Conservation (phyloP, 1,139 yeast genomes). For the Yamadazyma oceani region DNA sequence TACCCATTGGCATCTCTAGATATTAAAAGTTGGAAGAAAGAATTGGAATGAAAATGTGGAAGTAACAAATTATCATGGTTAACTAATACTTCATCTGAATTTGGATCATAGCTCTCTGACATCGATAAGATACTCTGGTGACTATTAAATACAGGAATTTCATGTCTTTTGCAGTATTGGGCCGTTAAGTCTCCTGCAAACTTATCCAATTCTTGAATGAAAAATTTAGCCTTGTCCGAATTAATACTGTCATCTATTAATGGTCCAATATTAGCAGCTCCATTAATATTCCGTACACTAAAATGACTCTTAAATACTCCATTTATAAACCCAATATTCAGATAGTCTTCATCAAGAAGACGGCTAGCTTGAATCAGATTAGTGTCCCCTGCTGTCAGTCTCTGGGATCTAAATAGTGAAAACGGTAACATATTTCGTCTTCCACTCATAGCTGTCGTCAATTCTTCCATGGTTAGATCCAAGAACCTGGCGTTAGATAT, state of each 20-base stretch:
- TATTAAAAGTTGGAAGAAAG: constrained; percentile 36
- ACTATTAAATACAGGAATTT: constrained; percentile 32
- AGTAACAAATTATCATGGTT: constrained; percentile 38
- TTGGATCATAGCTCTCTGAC: constrained; percentile 12
- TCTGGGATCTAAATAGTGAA: constrained; percentile 22
- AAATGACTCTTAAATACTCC: constrained; percentile 33
- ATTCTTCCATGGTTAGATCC: constrained; percentile 17
- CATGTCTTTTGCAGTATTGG: constrained; percentile 22
- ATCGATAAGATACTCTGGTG: constrained; percentile 12
- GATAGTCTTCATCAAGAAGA: constrained; percentile 27
- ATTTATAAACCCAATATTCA: constrained; percentile 34
- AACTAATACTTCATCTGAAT: constrained; percentile 30
- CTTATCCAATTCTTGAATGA: constrained; percentile 27
- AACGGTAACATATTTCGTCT: constrained; percentile 29
- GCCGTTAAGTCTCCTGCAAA: constrained; percentile 29
- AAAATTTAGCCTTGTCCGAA: constrained; percentile 15
- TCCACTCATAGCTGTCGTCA: constrained; percentile 33
- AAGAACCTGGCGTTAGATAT: constrained; percentile 25
- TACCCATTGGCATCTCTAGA: constrained; percentile 37
- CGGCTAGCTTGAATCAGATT: constrained; percentile 9
- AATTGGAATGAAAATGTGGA: constrained; percentile 35
- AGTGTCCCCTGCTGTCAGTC: constrained; percentile 5
- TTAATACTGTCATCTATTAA: neutral
- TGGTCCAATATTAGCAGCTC: constrained; percentile 23
- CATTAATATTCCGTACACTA: constrained; percentile 32